Evolutionary conservation across 2,329 filamentous ascomycete species (phyloP), one percentile per base, ranked within the genome.

Genomic region (Diaporthe citri): DNA sequence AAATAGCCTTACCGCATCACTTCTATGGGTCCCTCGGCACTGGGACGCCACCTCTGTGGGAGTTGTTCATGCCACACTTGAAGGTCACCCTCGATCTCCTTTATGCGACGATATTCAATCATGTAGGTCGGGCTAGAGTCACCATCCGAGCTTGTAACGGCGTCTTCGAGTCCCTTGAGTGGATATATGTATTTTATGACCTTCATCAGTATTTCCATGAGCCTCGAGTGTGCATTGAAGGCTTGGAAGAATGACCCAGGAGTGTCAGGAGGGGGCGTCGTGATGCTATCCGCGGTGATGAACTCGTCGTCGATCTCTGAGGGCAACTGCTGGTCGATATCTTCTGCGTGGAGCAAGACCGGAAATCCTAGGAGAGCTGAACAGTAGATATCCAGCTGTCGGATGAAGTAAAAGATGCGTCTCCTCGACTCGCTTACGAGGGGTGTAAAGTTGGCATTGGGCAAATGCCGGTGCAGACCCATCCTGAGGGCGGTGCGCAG

Each of bases 41-140:
- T 95, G 1, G 95, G 95, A 76, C 93, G 93, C 84, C 98, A 91
- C 72, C 92, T 90, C 78, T 92, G 88, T 0, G 96, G 96, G 36
- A 99, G 83, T 71, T 87, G 85, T 76, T 92, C 89, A 64, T 90
- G 89, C 92, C 92, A 94, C 55, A 86, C 83, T 62, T 91, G 88
- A 66, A 94, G 84, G 71, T 93, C 90, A 8, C 85, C 82, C 81
- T 94, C 93, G 66, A 93, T 91, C 78, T 90, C 89, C 77, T 91
- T 90, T 76, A 94, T 91, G 66, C 88, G 87, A 1, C 88, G 84
- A 79, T 92, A 92, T 79, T 90, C 92, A 76, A 94, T 90, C 78
- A 89, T 86, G 79, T 93, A 93, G 0, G 89, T 89, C 6, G 87
- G 83, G n/a, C 83, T 85, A 60, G 84, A 84, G 2, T 84, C 85